Evolutionary conservation across 106 monocot species (phyloP), one percentile per base, ranked within the genome.

Genomic region (Apostasia ramifera): DNA sequence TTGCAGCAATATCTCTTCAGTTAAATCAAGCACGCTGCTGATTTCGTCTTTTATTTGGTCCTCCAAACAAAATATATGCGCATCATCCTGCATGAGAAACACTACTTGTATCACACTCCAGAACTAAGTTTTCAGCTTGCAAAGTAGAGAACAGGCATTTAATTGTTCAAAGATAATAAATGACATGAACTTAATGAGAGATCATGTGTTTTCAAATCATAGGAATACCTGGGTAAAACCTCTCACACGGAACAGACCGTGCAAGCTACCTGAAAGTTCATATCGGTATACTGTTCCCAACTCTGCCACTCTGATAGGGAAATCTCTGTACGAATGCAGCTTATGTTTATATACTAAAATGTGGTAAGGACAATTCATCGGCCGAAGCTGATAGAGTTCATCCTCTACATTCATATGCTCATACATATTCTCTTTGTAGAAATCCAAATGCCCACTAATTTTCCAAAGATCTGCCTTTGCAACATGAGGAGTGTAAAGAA

Each of bases 291-390:
- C 91, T 62, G 95, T 95, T 64, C 95, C 95, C 68, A 95, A 79
- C 79, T 95, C 92, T 9, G 95, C 95, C 12, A 92, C 78, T 79
- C 95, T 81, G 60, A 95, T 84, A 43, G 95, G 95, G 64, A 95
- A 86, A 73, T 95, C 92, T 40, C 86, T 84, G 62, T 92, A 92
- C 9, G 91, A 92, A 61, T 91, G 95, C 47, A 84, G 75, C 69
- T 95, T 95, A 71, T 89, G 82, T 70, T 95, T 95, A 80, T 89
- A 95, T 40, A 86, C 54, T 55, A 92, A 75, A 75, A 95, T 95
- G 77, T 95, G 92, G 61, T 86, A 95, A 44, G 95, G 95, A 66
- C 95, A 95, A 68, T 95, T 92, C 91, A 95, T 95, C 11, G 88
- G 95, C 15, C 89, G 79, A 60, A 95, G 88, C 62, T 95, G 95